Percentiles rank a stretch among this genome's conserved stretches.
phyloP scores from a whole-genome alignment of 768 basidiomycete genomes.

The Leccinum subtestaceum region DNA sequence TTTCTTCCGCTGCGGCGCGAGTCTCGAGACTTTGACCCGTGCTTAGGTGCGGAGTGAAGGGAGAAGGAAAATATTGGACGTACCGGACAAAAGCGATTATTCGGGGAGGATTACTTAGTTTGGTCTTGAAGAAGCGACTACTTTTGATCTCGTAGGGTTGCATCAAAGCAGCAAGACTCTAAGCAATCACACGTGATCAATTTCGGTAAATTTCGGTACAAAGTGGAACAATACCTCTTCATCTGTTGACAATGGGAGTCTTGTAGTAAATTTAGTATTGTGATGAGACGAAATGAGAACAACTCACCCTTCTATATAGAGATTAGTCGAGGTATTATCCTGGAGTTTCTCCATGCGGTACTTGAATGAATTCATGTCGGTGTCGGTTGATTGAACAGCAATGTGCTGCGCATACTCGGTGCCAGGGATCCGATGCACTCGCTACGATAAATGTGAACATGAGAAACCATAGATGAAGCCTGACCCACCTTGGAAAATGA shows the following conservation, averaged over 20 bases:
- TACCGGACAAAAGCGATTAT: constrained; percentile 83
- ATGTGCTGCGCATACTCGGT: constrained; percentile 53
- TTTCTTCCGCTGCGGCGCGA: constrained; percentile 69
- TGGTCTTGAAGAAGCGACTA: constrained; percentile 77
- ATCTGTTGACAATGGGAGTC: constrained; percentile 69
- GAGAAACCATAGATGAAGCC: background rate
- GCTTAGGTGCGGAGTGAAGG: background rate
- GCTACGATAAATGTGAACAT: constrained; percentile 32
- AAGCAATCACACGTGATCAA: background rate
- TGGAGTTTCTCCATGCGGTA: constrained; percentile 73
- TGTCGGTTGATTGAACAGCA: constrained; percentile 23
- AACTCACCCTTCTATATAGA: constrained; percentile 74
- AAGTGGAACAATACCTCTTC: constrained; percentile 44
- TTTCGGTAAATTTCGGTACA: background rate
- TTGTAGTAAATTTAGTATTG: constrained; percentile 20
- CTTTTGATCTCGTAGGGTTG: constrained; percentile 69
- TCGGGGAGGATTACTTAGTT: constrained; percentile 69
- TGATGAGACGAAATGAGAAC: background rate
- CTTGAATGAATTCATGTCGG: constrained; percentile 55
- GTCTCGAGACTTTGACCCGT: constrained; percentile 56
- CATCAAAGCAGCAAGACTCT: constrained; percentile 68
- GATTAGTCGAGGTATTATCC: constrained; percentile 66
- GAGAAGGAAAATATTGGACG: constrained; percentile 13
- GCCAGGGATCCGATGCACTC: constrained; percentile 82
- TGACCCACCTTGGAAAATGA: constrained; percentile 76